Base-by-base conservation (phyloP, 2,329 filamentous ascomycete species). In the Diaporthe amygdali region DNA sequence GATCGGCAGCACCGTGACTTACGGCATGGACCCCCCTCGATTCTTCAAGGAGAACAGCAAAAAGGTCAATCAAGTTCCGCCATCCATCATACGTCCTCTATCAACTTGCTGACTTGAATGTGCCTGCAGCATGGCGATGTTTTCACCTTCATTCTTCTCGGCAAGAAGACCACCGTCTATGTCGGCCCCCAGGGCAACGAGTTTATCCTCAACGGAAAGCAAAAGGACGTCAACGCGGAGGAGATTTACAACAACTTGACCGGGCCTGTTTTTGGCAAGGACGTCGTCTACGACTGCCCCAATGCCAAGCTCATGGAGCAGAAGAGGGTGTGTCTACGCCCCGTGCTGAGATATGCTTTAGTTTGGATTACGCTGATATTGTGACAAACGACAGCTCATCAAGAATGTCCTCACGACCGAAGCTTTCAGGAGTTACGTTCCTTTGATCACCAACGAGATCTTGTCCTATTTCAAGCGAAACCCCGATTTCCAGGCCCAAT, bases 1-100 rank as follows among this genome's bases (percentile, higher is more conserved):
- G 76, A 88, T 99, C 78, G 96, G 96, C 74, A 98, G 92, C 85
- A 98, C 96, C 72, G 87, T 98, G 77, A 93, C 90, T 54, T 99
- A 98, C 84, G 96, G 96, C 82, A 98, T 98, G 83, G 94, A 98
- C 79, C 96, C 96, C 20, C 95, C 94, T 78, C 87, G 86, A 66
- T 98, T 98, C 88, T 97, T 98, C 85, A 87, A 76, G 89, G 91
- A 87, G 80, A 89, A 89, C 83, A 89, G 88, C 73, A 83, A 87
- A 77, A 94, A 94, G 89, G 91, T 93, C 51, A 47, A n/a, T 44
- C 46, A 8, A 25, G 9, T 17, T 22, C 37, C 39, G 44, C 37
- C 17, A 20, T 17, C 39, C 32, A 20, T 2, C 44, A 32, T 22
- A 15, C n/a, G 14, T 56, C 7, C 14, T 17, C 41, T 34, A 22